Evolutionary conservation across 1,284 basidiomycete species (phyloP).

Genomic region (Chalciporus sp.): DNA sequence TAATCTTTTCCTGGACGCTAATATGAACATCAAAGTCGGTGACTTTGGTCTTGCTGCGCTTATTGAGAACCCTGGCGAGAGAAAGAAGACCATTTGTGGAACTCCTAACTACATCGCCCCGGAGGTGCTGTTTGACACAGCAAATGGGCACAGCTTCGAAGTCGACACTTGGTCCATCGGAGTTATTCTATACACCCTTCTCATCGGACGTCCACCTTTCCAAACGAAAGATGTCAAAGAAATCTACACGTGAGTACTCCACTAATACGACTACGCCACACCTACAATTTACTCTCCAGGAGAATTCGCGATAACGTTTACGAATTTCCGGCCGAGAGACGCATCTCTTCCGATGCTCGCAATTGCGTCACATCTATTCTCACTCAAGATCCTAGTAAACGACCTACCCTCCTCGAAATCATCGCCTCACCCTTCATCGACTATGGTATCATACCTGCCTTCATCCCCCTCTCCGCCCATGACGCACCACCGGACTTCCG

Average conservation of each 20-base stretch:
- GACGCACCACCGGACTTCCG: conserved; percentile 77
- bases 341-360: conserved; percentile 73
- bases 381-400: conserved; percentile 76
- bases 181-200: conserved; percentile 94
- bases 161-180: conserved; percentile 99
- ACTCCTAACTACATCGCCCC: conserved; percentile 99
- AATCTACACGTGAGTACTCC: conserved; percentile 77
- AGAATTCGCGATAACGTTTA: conserved; percentile 95
- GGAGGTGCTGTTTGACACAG: conserved; percentile 95
- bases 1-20: conserved; percentile 89
- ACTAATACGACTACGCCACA: neutral
- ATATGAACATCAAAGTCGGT: conserved; percentile 96
- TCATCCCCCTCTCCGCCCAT: conserved; percentile 79
- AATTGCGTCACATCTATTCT: conserved; percentile 86
- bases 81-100: conserved; percentile 98
- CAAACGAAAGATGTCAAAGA: conserved; percentile 97
- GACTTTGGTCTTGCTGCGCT: conserved; percentile 97
- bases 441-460: conserved; percentile 77
- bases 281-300: conserved; percentile 41
- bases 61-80: conserved; percentile 93
- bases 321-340: conserved; percentile 83
- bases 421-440: conserved; percentile 87
- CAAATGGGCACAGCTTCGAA: conserved; percentile 96
- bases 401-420: conserved; percentile 87
- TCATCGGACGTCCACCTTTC: conserved; percentile 95